Percentiles rank a stretch among this genome's conserved stretches.
These are phyloP conservation scores for Populus deltoides DNA, from an alignment of 345 rosid species.

Conservation along the genomic window DNA sequence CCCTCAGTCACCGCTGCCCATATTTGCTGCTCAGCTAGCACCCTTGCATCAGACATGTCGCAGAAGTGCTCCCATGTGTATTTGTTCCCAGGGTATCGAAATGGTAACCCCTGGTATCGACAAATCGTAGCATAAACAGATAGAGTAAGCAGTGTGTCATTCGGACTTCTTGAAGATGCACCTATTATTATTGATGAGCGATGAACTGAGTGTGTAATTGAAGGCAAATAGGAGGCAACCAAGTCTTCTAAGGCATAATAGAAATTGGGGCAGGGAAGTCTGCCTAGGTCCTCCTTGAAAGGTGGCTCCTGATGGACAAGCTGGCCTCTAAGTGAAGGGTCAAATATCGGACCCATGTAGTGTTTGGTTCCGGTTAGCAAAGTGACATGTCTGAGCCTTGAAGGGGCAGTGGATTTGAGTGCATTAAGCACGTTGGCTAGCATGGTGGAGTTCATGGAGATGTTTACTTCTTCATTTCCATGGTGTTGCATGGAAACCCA, in stretches of 20 bases:
- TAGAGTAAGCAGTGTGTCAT: constrained; percentile 22
- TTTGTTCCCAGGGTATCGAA: constrained; percentile 24
- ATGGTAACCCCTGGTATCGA: constrained; percentile 21
- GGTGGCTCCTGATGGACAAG: constrained; percentile 33
- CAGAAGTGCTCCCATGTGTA: constrained; percentile 43
- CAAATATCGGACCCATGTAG: constrained; percentile 32
- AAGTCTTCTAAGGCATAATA: constrained; percentile 41
- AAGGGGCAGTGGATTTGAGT: constrained; percentile 1
- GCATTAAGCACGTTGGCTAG: constrained; percentile 29
- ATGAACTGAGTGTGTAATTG: constrained; percentile 25
- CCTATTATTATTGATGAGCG: constrained; percentile 34
- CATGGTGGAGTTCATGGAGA: constrained; percentile 19
- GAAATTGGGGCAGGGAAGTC: constrained; percentile 41
- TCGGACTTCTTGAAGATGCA: constrained; percentile 28
- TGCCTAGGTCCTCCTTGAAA: constrained; percentile 27
- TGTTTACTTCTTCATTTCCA: constrained; percentile 23
- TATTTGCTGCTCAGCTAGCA: constrained; percentile 35
- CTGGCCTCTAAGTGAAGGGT: neutral
- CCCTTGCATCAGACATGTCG: constrained; percentile 28
- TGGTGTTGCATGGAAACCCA: neutral
- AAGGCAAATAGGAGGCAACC: constrained; percentile 14
- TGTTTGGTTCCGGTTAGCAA: constrained; percentile 41
- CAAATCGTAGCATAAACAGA: constrained; percentile 34
- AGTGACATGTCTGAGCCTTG: constrained; percentile 21
- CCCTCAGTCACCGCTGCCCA: constrained; percentile 23